A percentile compares a stretch with the other conserved stretches of the same genome.
These are phyloP conservation scores for Phytopythium litorale DNA, from an alignment of 352 stramenopile genomes.

Conservation along the genomic window DNA sequence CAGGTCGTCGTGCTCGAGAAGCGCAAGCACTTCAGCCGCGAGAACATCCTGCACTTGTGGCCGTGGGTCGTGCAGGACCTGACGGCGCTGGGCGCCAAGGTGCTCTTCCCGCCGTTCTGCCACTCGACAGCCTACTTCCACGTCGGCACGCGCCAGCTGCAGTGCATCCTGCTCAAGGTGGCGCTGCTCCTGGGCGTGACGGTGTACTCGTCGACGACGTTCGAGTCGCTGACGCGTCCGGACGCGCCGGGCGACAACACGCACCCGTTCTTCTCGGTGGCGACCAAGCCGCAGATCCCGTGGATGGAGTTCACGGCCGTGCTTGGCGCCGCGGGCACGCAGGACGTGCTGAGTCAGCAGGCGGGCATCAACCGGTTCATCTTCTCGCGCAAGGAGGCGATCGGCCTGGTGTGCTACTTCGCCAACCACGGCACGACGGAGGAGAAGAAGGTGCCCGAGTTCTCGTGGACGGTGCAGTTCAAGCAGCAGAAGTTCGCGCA, in stretches of 20 bases:
- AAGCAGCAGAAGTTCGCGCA: slow-evolving; percentile 82
- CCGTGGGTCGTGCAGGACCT: slow-evolving; percentile 82
- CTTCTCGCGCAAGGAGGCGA: slow-evolving; percentile 77
- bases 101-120: slow-evolving; percentile 79
- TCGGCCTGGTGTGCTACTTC: slow-evolving; percentile 83
- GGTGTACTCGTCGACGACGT: slow-evolving; percentile 58
- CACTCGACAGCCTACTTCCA: slow-evolving; percentile 84
- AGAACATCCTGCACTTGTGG: slow-evolving; percentile 86
- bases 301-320: slow-evolving; percentile 77
- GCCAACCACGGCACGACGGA: slow-evolving; percentile 64
- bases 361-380: slow-evolving; percentile 74
- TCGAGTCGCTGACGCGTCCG: slow-evolving; percentile 47
- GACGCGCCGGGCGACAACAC: slow-evolving; percentile 51
- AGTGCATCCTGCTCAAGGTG: slow-evolving; percentile 83
- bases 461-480: slow-evolving; percentile 85
- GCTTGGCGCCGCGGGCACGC: slow-evolving; percentile 57
- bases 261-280: slow-evolving; percentile 66
- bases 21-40: slow-evolving; percentile 71
- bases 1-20: slow-evolving; percentile 82
- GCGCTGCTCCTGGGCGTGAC: slow-evolving; percentile 68
- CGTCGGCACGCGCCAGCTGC: slow-evolving; percentile 80
- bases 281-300: slow-evolving; percentile 72
- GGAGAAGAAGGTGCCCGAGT: slow-evolving; percentile 76
- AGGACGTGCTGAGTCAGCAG: slow-evolving; percentile 61
- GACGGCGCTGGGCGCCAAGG: slow-evolving; percentile 73